These are phyloP conservation scores for Fonsecaea multimorphosa DNA, from an alignment of 2,329 filamentous ascomycete species.

Conservation along the genomic window DNA sequence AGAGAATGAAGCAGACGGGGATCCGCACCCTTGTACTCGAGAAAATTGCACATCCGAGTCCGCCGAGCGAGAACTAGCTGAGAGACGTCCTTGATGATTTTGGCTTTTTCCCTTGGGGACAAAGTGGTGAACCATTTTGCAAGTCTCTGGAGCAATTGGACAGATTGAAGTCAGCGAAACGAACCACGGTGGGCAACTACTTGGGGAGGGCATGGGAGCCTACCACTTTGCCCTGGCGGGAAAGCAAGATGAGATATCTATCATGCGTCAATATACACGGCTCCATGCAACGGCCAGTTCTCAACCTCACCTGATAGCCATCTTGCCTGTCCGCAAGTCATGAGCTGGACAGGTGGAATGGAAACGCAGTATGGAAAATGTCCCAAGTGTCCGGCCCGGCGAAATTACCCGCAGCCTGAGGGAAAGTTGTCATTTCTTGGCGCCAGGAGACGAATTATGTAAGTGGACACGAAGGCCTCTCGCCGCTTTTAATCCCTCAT, in stretches of 20 bases:
- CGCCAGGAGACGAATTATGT: too few relatives aligned
- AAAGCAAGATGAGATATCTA: constrained; percentile 97
- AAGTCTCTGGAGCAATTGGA: constrained; percentile 70
- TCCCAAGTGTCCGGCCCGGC: too few relatives aligned
- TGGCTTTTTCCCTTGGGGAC: constrained; percentile 97
- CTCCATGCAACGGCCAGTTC: constrained; percentile 4
- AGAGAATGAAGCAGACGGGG: constrained; percentile 1
- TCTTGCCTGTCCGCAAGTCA: constrained; percentile 40
- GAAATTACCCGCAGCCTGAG: too few relatives aligned
- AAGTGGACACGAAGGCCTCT: too few relatives aligned
- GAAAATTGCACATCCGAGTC: constrained; percentile 99
- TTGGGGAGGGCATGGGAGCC: constrained; percentile 51
- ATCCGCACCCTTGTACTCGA: constrained; percentile 90
- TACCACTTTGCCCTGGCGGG: constrained; percentile 98
- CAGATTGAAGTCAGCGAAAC: constrained; percentile 41
- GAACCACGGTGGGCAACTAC: constrained; percentile 49
- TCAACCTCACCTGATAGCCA: constrained; percentile 62
- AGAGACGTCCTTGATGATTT: constrained; percentile 99
- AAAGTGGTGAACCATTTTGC: constrained; percentile 99
- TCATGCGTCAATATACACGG: constrained; percentile 29
- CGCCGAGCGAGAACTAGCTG: constrained; percentile 94
- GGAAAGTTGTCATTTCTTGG: too few relatives aligned
- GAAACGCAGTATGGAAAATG: too few relatives aligned
- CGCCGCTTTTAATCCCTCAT: too few relatives aligned
- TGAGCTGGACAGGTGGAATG: not conserved